Evolutionary conservation across 1,284 basidiomycete genomes (phyloP).

Genomic region (Leccinum subspadiceum): DNA sequence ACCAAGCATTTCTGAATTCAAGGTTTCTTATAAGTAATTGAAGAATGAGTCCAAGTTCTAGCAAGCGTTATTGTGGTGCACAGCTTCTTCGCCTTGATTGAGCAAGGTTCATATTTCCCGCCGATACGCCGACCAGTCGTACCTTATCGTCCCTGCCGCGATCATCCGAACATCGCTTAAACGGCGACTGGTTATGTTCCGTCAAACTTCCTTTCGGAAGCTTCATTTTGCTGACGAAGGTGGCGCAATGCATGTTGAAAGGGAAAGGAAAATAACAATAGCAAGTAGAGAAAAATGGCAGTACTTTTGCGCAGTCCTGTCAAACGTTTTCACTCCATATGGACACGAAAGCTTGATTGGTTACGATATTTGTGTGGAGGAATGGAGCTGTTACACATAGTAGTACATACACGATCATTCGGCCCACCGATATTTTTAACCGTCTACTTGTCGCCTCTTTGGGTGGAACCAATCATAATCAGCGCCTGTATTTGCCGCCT

Average conservation of each 20-base stretch:
- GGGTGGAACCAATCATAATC: conserved; percentile 25
- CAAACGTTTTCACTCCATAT: conserved; percentile 6
- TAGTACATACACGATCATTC: conserved; percentile 1
- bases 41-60: background rate
- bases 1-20: background rate
- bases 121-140: conserved; percentile 18
- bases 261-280: conserved; percentile 22
- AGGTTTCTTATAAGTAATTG: background rate
- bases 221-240: conserved; percentile 16
- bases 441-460: conserved; percentile 5
- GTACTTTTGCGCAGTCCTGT: conserved; percentile 16
- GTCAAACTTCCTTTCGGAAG: conserved; percentile 19
- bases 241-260: conserved; percentile 7
- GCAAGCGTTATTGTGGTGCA: conserved; percentile 5
- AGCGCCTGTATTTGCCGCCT: conserved; percentile 9
- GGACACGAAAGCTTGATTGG: background rate
- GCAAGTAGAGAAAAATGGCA: conserved; percentile 19
- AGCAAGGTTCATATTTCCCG: conserved; percentile 20
- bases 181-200: conserved; percentile 24
- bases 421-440: conserved; percentile 15
- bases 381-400: conserved; percentile 5
- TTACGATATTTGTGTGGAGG: background rate
- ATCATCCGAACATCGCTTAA: conserved; percentile 24
- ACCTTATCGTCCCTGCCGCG: conserved; percentile 21
- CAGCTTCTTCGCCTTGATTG: conserved; percentile 16